Percentiles rank a stretch among this genome's conserved stretches.
Evolutionary conservation across 2,329 filamentous ascomycete genomes (phyloP).

Genomic region (Raffaelea albimanens): DNA sequence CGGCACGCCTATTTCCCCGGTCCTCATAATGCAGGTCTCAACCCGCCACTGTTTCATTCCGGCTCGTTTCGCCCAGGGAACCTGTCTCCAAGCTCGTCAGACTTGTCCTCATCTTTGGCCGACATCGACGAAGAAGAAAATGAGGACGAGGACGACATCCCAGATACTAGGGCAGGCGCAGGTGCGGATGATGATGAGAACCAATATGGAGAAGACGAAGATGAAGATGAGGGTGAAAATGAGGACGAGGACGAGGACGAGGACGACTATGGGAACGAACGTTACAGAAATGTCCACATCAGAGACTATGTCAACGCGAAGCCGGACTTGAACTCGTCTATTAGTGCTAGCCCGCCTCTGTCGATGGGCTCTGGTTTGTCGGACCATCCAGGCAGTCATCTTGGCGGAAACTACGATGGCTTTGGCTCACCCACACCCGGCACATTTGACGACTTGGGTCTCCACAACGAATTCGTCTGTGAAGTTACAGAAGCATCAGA

Average conservation of each 20-base stretch:
- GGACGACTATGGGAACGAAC: not conserved
- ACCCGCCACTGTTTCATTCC: constrained; percentile 22
- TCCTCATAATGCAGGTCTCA: constrained; percentile 19
- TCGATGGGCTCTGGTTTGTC: constrained; percentile 9
- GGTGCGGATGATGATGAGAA: not conserved
- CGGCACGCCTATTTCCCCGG: constrained; percentile 17
- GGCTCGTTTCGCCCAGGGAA: constrained; percentile 20
- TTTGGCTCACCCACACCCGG: no score
- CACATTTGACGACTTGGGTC: not conserved
- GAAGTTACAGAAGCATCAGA: not conserved
- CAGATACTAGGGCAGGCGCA: not conserved
- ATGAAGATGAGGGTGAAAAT: not conserved
- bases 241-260: constrained; percentile 5
- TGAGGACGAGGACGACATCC: not conserved
- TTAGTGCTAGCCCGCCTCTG: constrained; percentile 13
- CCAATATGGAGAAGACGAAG: constrained; percentile 2
- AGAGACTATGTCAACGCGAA: constrained; percentile 2
- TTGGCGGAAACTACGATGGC: not conserved
- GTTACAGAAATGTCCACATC: no score
- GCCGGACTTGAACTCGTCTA: constrained; percentile 16
- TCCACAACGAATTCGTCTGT: not conserved
- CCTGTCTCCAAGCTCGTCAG: constrained; percentile 27
- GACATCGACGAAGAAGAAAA: not conserved
- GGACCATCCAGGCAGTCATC: not conserved
- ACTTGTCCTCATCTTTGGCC: constrained; percentile 16